Percentiles rank a stretch among this genome's conserved stretches.
Evolutionary conservation across 2,329 filamentous ascomycete species (phyloP).

Genomic region (Aspergillus neotritici): DNA sequence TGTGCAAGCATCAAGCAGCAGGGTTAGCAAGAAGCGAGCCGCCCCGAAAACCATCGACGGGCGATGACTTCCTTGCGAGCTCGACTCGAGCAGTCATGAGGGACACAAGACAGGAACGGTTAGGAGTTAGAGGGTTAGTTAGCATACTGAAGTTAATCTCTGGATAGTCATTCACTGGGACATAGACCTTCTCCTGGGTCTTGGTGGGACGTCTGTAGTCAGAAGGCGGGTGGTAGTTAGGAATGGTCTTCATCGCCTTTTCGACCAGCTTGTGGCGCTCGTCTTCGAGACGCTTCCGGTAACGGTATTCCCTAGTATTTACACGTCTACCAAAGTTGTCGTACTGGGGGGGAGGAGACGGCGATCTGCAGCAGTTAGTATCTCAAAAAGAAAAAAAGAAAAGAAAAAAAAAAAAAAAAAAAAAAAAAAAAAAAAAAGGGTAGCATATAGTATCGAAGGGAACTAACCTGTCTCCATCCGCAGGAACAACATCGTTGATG

Average conservation of each 20-base stretch:
- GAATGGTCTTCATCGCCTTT: constrained; percentile 98
- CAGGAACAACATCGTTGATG: constrained; percentile 97
- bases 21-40: constrained; percentile 41
- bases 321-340: constrained; percentile 99
- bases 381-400: constrained; percentile 2
- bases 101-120: constrained; percentile 45
- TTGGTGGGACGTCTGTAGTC: constrained; percentile 98
- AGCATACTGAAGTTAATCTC: constrained; percentile 99
- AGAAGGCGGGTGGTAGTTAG: constrained; percentile 97
- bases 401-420: constrained; percentile 13
- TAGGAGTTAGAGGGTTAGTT: constrained; percentile 96
- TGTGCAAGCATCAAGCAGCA: constrained; percentile 32
- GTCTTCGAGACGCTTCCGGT: constrained; percentile 95
- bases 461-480: constrained; percentile 86
- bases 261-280: constrained; percentile 98
- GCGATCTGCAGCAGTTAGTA: constrained; percentile 60
- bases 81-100: constrained; percentile 41
- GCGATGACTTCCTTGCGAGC: constrained; percentile 31
- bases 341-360: constrained; percentile 92
- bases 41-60: constrained; percentile 26
- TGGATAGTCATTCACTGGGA: constrained; percentile 99
- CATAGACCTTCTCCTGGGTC: constrained; percentile 99
- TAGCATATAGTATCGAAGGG: too few species aligned
- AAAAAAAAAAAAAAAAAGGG: constrained; percentile 2
- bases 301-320: constrained; percentile 97